Conservation (phyloP, 2,329 filamentous ascomycete genomes). For the Sporothrix pallida region DNA sequence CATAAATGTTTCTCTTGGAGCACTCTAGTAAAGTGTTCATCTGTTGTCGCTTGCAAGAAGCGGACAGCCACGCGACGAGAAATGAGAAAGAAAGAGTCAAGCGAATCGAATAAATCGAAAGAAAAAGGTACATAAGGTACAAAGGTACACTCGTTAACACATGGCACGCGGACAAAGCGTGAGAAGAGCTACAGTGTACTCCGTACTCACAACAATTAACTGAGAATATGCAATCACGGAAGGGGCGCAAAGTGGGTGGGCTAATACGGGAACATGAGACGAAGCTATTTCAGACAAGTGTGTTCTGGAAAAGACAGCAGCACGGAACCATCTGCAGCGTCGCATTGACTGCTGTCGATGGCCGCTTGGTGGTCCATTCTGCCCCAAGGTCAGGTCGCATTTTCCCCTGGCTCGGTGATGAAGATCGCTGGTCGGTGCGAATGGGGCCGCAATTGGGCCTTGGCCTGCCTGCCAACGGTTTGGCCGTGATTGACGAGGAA, state of each 20-base stretch:
- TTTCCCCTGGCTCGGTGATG: slow-evolving; percentile 21
- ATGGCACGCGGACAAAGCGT: neutral
- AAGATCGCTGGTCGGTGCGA: slow-evolving; percentile 25
- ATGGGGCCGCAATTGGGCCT: slow-evolving; percentile 8
- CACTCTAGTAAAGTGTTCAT: neutral
- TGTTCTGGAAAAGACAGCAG: too few relatives aligned
- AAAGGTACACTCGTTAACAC: neutral
- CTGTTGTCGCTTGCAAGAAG: neutral
- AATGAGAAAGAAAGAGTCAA: neutral
- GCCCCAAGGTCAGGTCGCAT: slow-evolving; percentile 3
- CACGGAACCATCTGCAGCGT: neutral
- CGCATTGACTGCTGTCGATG: neutral
- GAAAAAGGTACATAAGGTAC: neutral
- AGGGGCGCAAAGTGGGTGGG: neutral
- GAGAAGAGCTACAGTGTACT: neutral
- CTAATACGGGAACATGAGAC: slow-evolving; percentile 22
- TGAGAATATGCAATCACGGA: slow-evolving; percentile 11
- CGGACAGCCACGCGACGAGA: neutral
- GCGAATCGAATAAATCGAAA: neutral
- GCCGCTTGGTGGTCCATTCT: neutral
- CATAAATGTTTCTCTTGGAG: neutral
- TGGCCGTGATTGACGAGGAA: neutral
- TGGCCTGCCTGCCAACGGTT: neutral
- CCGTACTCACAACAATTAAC: too few relatives aligned
- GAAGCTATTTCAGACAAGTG: neutral